phyloP scores from a whole-genome alignment of 371 early-diverging fungal genomes.

The Mortierella sp. region DNA sequence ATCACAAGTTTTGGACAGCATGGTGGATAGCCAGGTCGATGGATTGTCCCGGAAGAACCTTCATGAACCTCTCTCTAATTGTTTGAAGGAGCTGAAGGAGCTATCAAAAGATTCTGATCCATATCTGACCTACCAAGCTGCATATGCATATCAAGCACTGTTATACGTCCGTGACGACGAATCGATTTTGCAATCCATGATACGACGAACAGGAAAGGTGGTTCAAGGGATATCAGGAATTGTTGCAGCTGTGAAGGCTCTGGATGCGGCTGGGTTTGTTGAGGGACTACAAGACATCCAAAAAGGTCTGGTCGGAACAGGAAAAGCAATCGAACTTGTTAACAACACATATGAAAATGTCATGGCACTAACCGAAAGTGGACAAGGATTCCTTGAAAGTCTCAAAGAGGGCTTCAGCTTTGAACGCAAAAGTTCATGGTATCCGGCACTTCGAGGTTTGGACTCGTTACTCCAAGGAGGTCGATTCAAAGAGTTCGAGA shows the following conservation, averaged over 20 bases:
- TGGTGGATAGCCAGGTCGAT: not conserved
- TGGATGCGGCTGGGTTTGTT: not conserved
- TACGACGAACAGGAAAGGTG: no score
- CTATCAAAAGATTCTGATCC: not conserved
- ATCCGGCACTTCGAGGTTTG: no score
- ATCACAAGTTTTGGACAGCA: not conserved
- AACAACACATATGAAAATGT: not conserved
- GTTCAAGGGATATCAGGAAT: not conserved
- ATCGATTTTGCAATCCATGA: no score
- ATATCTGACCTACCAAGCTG: slow-evolving; percentile 1
- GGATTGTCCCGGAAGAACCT: not conserved
- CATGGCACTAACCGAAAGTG: not conserved
- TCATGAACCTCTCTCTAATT: not conserved
- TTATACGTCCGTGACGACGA: not conserved
- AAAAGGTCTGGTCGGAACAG: not conserved
- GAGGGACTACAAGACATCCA: not conserved
- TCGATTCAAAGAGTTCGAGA: slow-evolving; percentile 2
- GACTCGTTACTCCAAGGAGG: no score
- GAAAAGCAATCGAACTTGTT: not conserved
- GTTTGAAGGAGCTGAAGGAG: not conserved
- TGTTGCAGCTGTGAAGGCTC: not conserved
- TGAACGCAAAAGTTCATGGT: no score
- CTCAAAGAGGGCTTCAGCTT: slow-evolving; percentile 11
- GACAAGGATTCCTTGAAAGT: not conserved
- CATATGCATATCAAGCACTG: slow-evolving; percentile 16